Evolutionary conservation across 2,329 filamentous ascomycete species (phyloP).

Genomic region (Nemania sp.): DNA sequence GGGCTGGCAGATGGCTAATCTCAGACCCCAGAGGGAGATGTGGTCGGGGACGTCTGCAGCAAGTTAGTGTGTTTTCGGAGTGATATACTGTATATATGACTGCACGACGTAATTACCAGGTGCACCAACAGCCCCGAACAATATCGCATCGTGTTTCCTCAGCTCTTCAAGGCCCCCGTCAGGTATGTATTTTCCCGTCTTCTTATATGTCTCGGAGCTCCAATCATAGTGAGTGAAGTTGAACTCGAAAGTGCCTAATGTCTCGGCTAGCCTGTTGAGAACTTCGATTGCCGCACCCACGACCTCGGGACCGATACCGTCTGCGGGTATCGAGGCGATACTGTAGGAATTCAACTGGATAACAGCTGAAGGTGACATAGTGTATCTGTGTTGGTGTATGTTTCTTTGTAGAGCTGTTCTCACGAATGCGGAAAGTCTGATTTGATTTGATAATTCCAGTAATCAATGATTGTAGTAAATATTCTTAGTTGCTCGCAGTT

Average conservation of each 20-base stretch:
- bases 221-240: conserved; percentile 68
- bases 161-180: conserved; percentile 59
- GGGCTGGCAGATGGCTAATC: conserved; percentile 66
- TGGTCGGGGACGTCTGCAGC: conserved; percentile 63
- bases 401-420: no score
- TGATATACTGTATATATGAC: neutral
- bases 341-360: conserved; percentile 46
- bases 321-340: conserved; percentile 65
- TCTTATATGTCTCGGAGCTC: conserved; percentile 69
- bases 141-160: conserved; percentile 58
- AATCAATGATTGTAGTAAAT: no score
- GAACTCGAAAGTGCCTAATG: conserved; percentile 62
- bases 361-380: conserved; percentile 31
- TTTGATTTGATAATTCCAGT: no score
- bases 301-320: conserved; percentile 69
- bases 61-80: neutral
- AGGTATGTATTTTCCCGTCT: conserved; percentile 67
- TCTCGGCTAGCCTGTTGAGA: conserved; percentile 56
- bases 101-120: conserved; percentile 44
- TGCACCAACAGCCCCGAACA: conserved; percentile 68
- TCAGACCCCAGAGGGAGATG: conserved; percentile 67
- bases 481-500: no score
- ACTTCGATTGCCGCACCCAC: conserved; percentile 64
- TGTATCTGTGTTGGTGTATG: neutral
- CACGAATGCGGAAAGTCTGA: no score